phyloP scores from a whole-genome alignment of 352 stramenopile genomes.

The Pythium brassicae region DNA sequence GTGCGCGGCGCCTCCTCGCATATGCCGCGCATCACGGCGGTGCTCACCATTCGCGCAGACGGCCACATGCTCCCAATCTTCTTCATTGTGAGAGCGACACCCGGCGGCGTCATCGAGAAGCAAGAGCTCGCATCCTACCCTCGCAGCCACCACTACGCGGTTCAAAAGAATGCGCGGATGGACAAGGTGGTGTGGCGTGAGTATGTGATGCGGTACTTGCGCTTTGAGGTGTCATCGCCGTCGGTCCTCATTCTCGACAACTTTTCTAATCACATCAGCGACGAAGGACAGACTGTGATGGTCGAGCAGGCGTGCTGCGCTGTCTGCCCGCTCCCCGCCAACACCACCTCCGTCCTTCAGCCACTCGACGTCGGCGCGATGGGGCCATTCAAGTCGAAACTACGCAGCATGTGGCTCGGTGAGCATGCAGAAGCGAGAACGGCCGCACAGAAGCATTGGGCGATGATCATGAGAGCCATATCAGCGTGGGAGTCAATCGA shows the following conservation, averaged over 20 bases:
- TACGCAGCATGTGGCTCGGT: too few relatives aligned
- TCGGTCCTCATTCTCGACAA: constrained; percentile 19
- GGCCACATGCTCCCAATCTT: constrained; percentile 19
- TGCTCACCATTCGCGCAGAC: constrained; percentile 14
- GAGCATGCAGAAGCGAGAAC: too few relatives aligned
- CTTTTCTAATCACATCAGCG: constrained; percentile 1
- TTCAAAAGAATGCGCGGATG: constrained; percentile 25
- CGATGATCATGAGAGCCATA: too few relatives aligned
- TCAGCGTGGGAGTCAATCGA: too few relatives aligned
- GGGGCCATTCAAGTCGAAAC: too few relatives aligned
- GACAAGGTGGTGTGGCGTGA: constrained; percentile 4
- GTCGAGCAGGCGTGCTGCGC: too few relatives aligned
- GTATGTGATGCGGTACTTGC: constrained; percentile 10
- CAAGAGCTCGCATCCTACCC: constrained; percentile 12
- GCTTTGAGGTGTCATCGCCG: neutral
- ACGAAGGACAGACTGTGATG: too few relatives aligned
- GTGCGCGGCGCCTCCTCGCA: constrained; percentile 2
- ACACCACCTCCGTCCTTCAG: too few relatives aligned
- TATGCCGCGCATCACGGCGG: constrained; percentile 11
- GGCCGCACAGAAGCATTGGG: too few relatives aligned
- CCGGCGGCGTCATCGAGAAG: constrained; percentile 11
- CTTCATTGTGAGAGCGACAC: constrained; percentile 15
- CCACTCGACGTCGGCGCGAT: too few relatives aligned
- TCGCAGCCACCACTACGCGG: constrained; percentile 10
- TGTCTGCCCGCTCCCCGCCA: too few relatives aligned